Evolutionary conservation across 2,329 filamentous ascomycete species (phyloP).

Genomic region (Aspergillus vadensis): DNA sequence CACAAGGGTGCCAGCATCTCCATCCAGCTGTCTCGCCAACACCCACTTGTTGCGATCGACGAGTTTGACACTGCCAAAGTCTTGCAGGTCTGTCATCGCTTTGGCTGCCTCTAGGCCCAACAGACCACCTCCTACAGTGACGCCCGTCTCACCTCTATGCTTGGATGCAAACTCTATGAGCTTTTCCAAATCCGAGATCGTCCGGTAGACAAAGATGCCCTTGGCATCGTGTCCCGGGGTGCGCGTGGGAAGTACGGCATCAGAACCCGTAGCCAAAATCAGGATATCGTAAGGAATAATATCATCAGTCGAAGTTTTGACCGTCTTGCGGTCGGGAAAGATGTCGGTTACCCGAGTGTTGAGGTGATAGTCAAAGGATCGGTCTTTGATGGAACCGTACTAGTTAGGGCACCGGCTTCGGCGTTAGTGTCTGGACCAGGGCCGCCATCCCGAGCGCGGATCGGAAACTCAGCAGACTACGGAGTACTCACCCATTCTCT

Average conservation of each 20-base stretch:
- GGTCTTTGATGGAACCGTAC: slow-evolving; percentile 68
- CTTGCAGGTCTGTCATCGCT: slow-evolving; percentile 82
- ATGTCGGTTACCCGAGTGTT: slow-evolving; percentile 74
- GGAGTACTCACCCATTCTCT: slow-evolving; percentile 68
- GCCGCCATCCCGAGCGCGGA: not conserved
- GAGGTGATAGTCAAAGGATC: slow-evolving; percentile 71
- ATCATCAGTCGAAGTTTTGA: slow-evolving; percentile 70
- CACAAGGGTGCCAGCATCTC: slow-evolving; percentile 77
- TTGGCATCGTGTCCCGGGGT: slow-evolving; percentile 77
- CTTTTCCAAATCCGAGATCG: slow-evolving; percentile 75
- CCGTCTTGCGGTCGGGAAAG: slow-evolving; percentile 62
- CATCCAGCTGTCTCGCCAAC: slow-evolving; percentile 77
- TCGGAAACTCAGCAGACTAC: not conserved
- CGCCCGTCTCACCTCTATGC: slow-evolving; percentile 68
- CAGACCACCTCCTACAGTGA: slow-evolving; percentile 81
- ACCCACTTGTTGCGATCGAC: slow-evolving; percentile 85
- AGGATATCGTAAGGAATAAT: slow-evolving; percentile 75
- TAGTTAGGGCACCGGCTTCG: slow-evolving; percentile 30
- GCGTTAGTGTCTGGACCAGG: not conserved
- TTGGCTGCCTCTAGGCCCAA: slow-evolving; percentile 87
- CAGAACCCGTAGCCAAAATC: slow-evolving; percentile 82
- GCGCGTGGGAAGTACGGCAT: slow-evolving; percentile 71
- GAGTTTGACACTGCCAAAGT: slow-evolving; percentile 72
- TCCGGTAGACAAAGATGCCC: slow-evolving; percentile 87
- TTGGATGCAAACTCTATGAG: slow-evolving; percentile 72